Base-by-base conservation (phyloP, 768 basidiomycete species). In the Russula sp. region DNA sequence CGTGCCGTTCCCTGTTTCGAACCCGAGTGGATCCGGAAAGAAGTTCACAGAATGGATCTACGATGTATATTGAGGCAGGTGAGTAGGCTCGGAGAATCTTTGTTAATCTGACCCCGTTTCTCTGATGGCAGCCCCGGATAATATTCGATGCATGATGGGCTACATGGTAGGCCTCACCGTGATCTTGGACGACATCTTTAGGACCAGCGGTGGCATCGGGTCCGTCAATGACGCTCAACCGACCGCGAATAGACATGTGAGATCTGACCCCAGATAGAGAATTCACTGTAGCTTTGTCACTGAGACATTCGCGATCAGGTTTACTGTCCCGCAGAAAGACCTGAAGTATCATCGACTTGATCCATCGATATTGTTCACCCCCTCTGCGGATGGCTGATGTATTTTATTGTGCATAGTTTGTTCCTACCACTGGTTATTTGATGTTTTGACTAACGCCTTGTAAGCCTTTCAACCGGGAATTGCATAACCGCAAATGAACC, bases 101-200 rank as follows among this genome's bases (percentile, higher is more conserved):
- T 11, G 14, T 18, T 8, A 41, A 29, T 5, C 39, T 41, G 0
- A 11, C 38, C 32, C 10, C 32, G 14, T 29, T 14, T 20, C 22
- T 41, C 52, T 42, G 2, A 29, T 9, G 0, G 2, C 5, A 54
- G 52, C 20, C 39, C 18, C 25, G 52, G 42, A 5, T n/a, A 54
- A 54, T 41, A 25, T 54, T 16, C 52, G 18, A 54, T 54, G 52
- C 14, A 29, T 54, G 39, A 54, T 54, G 52, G 52, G 39, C 20
- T 54, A 54, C 52, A 54, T 54, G 25, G 52, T 54, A 29, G 41
- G 32, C 39, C 52, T 54, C 16, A 54, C 52, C 13, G 39, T 41
- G 16, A 42, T 54, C 22, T 14, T 54, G 18, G 39, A 54, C n/a
- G 39, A 14, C 16, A 42, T 54, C 29, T 54, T 41, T 16, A 29